Base-by-base conservation (phyloP, 805 yeast species). In the Yarrowia porcina region DNA sequence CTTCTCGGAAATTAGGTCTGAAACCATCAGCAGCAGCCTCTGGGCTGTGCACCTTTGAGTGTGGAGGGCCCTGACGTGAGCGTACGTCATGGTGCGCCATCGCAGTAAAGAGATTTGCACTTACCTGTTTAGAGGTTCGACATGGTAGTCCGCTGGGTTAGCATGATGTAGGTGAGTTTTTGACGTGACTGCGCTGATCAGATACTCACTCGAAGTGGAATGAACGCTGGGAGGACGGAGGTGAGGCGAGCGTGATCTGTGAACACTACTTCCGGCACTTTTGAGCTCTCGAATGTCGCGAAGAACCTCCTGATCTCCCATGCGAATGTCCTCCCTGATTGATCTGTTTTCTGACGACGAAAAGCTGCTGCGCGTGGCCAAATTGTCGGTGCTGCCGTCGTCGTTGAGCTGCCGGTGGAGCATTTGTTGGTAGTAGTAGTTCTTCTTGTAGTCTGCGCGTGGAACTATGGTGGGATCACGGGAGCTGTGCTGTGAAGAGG, bases 211-310 rank as follows among this genome's bases (percentile, higher is more conserved):
- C 8, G 52, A 45, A 32, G n/a, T 49, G 20, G 56, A 25, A 27
- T 45, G 36, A 9, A 18, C 49, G 21, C n/a, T 44, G 12, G 49
- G 33, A 8, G 49, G 49, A 12, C 45, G 28, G 18, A 41, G 4
- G 18, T 41, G 45, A 13, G 45, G 45, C 17, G 45, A 41, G 15
- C 25, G n/a, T 11, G 44, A 4, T 39, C 44, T 21, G 27, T 7
- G 44, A n/a, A 41, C 30, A 10, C 33, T 44, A 28, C 39, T 32
- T 10, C 56, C 56, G 3, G 56, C 56, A 10, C 56, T 49, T 17
- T 49, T 49, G 20, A 49, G 56, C 56, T 49, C 56, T 15, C 56
- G 56, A n/a, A 49, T 49, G 28, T 49, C 56, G 3, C 56, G 56
- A 7, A 49, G 30, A 11, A 32, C 56, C 56, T 49, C 56, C 28